phyloP scores from a whole-genome alignment of 495 filamentous ascomycete species.

The Paragyromitra xinjiangensis region DNA sequence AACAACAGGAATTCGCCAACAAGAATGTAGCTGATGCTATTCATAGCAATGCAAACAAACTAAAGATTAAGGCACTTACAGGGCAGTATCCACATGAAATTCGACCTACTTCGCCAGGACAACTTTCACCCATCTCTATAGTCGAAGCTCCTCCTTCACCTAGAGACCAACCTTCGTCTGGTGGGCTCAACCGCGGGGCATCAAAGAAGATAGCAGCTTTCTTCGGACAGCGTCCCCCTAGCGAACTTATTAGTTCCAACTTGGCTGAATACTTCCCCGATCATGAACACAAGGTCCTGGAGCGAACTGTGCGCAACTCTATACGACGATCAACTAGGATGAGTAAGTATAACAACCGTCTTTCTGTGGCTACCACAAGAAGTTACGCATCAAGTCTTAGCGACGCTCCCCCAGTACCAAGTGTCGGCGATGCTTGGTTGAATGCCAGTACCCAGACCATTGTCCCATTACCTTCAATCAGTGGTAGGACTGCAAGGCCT shows the following conservation, averaged over 20 bases:
- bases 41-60: constrained; percentile 45
- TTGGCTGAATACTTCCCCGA: constrained; percentile 97
- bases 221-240: constrained; percentile 90
- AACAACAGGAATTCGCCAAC: constrained; percentile 51
- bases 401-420: constrained; percentile 92
- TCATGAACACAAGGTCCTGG: constrained; percentile 89
- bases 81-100: constrained; percentile 48
- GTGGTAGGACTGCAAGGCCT: constrained; percentile 63
- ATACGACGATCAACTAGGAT: constrained; percentile 87
- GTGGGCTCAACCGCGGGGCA: constrained; percentile 44
- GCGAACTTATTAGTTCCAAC: constrained; percentile 96
- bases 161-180: constrained; percentile 34
- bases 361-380: constrained; percentile 92
- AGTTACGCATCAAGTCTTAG: constrained; percentile 90
- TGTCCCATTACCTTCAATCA: constrained; percentile 58
- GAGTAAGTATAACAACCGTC: constrained; percentile 86
- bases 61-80: constrained; percentile 51
- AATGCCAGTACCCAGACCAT: constrained; percentile 63
- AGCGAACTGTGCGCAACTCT: constrained; percentile 89
- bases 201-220: constrained; percentile 64
- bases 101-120: constrained; percentile 47
- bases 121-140: constrained; percentile 44
- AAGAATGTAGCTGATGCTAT: constrained; percentile 46
- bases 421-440: constrained; percentile 92
- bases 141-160: constrained; percentile 46